Conservation (phyloP, 208 protist genomes). For the Porcisia hertigi region DNA sequence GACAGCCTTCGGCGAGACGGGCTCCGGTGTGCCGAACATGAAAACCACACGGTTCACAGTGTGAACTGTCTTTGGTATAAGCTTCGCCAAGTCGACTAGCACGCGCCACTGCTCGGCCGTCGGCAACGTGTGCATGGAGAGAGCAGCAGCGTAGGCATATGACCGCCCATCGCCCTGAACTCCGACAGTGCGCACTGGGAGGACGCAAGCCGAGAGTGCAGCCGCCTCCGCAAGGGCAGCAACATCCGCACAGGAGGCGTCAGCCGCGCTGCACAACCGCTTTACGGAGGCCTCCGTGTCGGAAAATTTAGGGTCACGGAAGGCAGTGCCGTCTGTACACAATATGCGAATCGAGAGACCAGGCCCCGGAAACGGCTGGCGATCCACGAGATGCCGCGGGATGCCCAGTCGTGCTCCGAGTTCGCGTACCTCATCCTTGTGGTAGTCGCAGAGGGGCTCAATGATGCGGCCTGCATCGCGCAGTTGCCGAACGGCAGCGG, state of each 20-base stretch:
- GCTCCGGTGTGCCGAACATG: constrained; percentile 74
- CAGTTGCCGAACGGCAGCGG: constrained; percentile 93
- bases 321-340: constrained; percentile 80
- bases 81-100: constrained; percentile 76
- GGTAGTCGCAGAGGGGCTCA: constrained; percentile 96
- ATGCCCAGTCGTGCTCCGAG: constrained; percentile 94
- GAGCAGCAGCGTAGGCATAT: constrained; percentile 92
- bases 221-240: constrained; percentile 9
- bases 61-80: constrained; percentile 92
- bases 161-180: constrained; percentile 97
- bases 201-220: constrained; percentile 46
- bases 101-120: constrained; percentile 64
- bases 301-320: constrained; percentile 50
- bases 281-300: constrained; percentile 45
- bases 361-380: constrained; percentile 97
- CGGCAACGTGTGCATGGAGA: constrained; percentile 69
- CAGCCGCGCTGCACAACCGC: constrained; percentile 27
- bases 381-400: constrained; percentile 88
- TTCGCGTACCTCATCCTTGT: constrained; percentile 98
- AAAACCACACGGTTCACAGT: constrained; percentile 94
- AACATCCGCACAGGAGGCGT: constrained; percentile 11
- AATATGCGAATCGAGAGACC: constrained; percentile 97
- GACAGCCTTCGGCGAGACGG: constrained; percentile 34
- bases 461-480: constrained; percentile 94
- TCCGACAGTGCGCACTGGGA: constrained; percentile 95